These are phyloP conservation scores for Russula compacta DNA, from an alignment of 768 basidiomycete genomes.

Conservation along the genomic window DNA sequence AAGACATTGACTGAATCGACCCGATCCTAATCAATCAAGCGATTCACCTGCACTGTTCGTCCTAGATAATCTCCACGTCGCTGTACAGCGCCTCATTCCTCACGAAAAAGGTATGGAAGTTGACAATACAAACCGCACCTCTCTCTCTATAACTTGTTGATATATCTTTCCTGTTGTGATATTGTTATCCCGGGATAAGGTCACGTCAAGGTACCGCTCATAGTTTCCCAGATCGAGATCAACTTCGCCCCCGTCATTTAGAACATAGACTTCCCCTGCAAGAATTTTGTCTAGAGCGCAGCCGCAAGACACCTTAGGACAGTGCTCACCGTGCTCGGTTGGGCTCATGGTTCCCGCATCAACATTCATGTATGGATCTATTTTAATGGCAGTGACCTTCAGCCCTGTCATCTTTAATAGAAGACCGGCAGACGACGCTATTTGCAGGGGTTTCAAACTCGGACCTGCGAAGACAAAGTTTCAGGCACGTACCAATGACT, in stretches of 20 bases:
- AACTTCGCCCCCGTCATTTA: conserved; percentile 98
- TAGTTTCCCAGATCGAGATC: conserved; percentile 98
- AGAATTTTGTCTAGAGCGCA: neutral
- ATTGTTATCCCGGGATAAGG: conserved; percentile 90
- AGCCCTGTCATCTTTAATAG: conserved; percentile 91
- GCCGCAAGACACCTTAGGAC: neutral
- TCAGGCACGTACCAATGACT: conserved; percentile 72
- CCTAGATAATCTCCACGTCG: conserved; percentile 85
- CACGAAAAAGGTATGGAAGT: neutral
- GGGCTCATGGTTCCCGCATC: conserved; percentile 99
- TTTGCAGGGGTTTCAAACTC: conserved; percentile 19
- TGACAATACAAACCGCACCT: conserved; percentile 48
- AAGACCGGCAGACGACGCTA: conserved; percentile 94
- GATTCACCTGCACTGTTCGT: conserved; percentile 84
- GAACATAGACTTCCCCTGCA: conserved; percentile 89
- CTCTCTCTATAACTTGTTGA: conserved; percentile 90
- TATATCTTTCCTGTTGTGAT: conserved; percentile 99
- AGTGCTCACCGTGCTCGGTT: conserved; percentile 82
- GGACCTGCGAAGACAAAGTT: conserved; percentile 20
- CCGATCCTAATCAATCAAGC: neutral
- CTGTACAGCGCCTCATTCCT: conserved; percentile 29
- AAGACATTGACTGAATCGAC: neutral
- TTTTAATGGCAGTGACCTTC: conserved; percentile 98
- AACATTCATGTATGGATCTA: conserved; percentile 99
- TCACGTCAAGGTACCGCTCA: conserved; percentile 94